Evolutionary conservation across 1,284 basidiomycete genomes (phyloP), one percentile per base, ranked within the genome.

Genomic region (Bjerkandera adusta): DNA sequence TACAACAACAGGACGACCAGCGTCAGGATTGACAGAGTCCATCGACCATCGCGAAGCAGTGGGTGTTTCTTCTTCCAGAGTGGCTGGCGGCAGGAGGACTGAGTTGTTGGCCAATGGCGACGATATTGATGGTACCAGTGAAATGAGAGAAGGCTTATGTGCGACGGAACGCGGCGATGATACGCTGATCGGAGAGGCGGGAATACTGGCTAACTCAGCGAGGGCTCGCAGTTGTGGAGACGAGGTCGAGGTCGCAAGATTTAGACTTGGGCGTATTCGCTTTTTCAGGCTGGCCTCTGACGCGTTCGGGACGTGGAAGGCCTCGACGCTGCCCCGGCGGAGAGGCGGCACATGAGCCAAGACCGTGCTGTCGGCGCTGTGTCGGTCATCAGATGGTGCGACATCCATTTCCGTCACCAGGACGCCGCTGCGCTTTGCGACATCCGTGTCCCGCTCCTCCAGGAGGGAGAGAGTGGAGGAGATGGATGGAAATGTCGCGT

Each of bases 401-500:
- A 21, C n/a, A 15, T 36, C 24, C 13, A 10, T 22, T 18, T 58
- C 58, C 10, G 55, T 48, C 13, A 62, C 56, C 27, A 58, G 56
- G 12, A 65, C 59, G 5, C 57, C 61, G 16, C 57, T 48, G 26
- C 60, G 51, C 53, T 62, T 65, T 40, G 57, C 60, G 0, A 39
- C 36, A 6, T 60, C 58, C 1, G 53, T 54, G 8, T 60, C 55
- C 15, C 60, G 59, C 29, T 62, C 62, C 24, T 59, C 61, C 11
- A 65, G 55, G 27, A 59, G 49, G 6, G 60, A 62, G 20, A 65
- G 57, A 2, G 63, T 63, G 3, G 63, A 65, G 8, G 61, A 60
- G 37, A 65, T 63, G 4, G 63, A 65, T 1, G 63, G 63, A 40
- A 57, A 63, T 1, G 61, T 57, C 34, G 57, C 55, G 43, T 65